Base-by-base conservation (phyloP, 1,139 yeast species). In the Candida sanyaensis region DNA sequence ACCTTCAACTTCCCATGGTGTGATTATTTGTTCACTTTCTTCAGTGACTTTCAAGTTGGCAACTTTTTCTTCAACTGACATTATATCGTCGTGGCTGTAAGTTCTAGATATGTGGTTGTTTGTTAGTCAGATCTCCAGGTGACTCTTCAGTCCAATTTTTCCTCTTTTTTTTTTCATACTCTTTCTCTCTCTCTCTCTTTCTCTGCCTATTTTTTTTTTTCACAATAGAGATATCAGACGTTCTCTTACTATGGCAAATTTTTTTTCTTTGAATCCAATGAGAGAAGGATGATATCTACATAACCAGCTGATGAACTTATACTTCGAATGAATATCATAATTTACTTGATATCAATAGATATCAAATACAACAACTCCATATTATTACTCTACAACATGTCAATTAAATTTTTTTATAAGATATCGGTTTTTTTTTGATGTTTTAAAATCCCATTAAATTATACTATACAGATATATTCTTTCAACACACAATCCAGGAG, bases 1-100 rank as follows among this genome's bases (percentile, higher is more conserved):
- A 51, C 99, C 99, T 69, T 89, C 97, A 27, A 95, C 99, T 65
- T 93, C 98, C 98, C 99, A 93, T 42, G 99, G 99, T 0, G 99
- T 95, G 56, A 95, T 81, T 45, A 76, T 77, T 66, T 88, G 96
- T 48, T 83, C 92, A 42, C 78, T 78, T 21, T 56, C 55, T 21
- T 51, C 53, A 5, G 57, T 54, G 9, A 69, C 48, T 11, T 59
- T 55, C 40, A 71, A 53, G 21, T 66, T 56, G 42, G 61, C 52
- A 11, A 71, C 61, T 39, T 59, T 62, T 49, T 68, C 61, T 54
- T 62, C 65, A 4, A 64, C 56, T 40, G 59, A 55, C 57, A 53
- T 52, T 37, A 6, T 26, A 26, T 26, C 4, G 28, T 26, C 4
- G 6, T 8, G 4, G 24, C 7, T 33, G 37, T 17, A 11, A 13